Conservation (phyloP, 495 filamentous ascomycete species). For the Aspergillus cristatus region DNA sequence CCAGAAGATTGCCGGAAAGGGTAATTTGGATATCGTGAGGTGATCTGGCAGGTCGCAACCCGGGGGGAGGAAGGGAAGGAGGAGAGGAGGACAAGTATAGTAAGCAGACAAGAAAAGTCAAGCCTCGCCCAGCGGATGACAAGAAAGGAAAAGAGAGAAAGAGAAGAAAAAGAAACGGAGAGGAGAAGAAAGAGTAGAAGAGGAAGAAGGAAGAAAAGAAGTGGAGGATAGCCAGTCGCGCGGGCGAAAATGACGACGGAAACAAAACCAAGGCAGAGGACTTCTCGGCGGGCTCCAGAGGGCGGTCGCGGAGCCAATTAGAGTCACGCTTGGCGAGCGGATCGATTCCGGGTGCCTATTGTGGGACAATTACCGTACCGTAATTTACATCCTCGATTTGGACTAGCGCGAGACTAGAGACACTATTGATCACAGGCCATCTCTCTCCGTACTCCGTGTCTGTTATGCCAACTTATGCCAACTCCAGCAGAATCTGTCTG, state of each 20-base stretch:
- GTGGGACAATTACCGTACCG: not conserved
- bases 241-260: constrained; percentile 4
- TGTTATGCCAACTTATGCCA: too few relatives aligned
- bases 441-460: too few relatives aligned
- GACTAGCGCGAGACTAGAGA: too few relatives aligned
- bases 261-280: constrained; percentile 10
- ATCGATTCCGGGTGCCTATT: not conserved
- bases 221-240: constrained; percentile 4
- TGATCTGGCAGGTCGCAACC: not conserved
- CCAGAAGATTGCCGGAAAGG: too few relatives aligned
- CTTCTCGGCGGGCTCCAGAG: constrained; percentile 9
- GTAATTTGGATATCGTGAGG: too few relatives aligned
- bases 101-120: constrained; percentile 14
- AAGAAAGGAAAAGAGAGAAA: constrained; percentile 8
- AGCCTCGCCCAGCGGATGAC: constrained; percentile 4
- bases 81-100: constrained; percentile 7
- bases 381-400: too few relatives aligned
- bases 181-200: constrained; percentile 1
- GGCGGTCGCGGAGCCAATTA: constrained; percentile 10
- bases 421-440: too few relatives aligned
- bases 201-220: constrained; percentile 8
- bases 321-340: constrained; percentile 9
- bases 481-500: too few relatives aligned
- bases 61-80: constrained; percentile 1
- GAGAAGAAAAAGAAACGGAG: constrained; percentile 1